Evolutionary conservation across 345 rosid genomes (phyloP), one percentile per base, ranked within the genome.

Genomic region (Salix arbutifolia): DNA sequence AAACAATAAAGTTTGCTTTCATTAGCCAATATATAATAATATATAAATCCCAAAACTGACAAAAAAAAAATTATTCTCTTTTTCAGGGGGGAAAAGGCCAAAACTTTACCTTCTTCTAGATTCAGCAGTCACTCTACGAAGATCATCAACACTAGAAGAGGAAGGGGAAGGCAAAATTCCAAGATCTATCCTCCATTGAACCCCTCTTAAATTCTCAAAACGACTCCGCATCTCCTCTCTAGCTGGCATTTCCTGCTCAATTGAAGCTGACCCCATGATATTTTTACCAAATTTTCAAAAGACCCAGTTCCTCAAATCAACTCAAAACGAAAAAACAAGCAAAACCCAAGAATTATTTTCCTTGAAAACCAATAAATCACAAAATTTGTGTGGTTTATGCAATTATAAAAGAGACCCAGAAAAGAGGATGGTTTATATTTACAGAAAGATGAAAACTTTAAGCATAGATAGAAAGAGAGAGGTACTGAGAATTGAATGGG

Each of bases 101-200:
- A n/a, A 71, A 62, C 7, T 25, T 38, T 50, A 96, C 99, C 98
- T 86, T 78, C 99, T 74, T 77, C 99, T 90, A 78, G 91, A 89
- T 85, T 92, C 92, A 30, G 99, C 99, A 0, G 97, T 91, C 70
- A 86, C 91, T 71, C 87, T 85, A 2, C 98, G 98, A 77, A 96
- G 91, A 80, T 92, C 89, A 82, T 91, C 96, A 62, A 91, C 60
- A 1, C 94, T 84, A 79, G 93, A 86, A 75, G 90, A 77, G 14
- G 80, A 69, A 3, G 85, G 85, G 46, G 81, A 72, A 17, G 94
- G 94, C 74, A 96, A 79, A 84, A 93, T 88, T 73, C 94, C 92
- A 40, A 93, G 98, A 89, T 89, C 84, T 72, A 93, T 78, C 38
- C 99, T 97, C 99, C 99, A 96, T 70, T 80, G 90, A 1, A 93